Base-by-base conservation (phyloP, 371 early-diverging fungal species). In the Mucor plumbeus region DNA sequence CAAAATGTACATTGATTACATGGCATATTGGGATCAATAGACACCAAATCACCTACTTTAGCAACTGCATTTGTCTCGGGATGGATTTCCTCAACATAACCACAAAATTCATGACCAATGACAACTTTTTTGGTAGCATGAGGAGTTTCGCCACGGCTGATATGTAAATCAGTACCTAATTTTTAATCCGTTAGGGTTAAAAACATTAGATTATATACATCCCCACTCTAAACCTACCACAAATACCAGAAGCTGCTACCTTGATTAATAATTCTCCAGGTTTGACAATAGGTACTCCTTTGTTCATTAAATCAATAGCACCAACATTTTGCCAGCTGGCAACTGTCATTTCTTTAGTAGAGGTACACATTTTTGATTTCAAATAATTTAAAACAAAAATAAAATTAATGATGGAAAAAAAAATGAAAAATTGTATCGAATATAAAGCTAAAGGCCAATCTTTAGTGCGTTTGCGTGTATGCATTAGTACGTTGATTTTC, bases 61-160 rank as follows among this genome's bases (percentile, higher is more conserved):
- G 82, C 70, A 7, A 53, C 19, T 13, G 40, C 48, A 10, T 58
- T 36, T 0, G 82, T 81, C 4, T 77, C 79, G 14, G 78, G 72
- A 53, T 81, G 84, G 54, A 87, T 77, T n/a, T 71, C 73, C 57
- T 81, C 76, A 21, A 87, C 75, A 55, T 74, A 76, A 0, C 87
- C 87, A 17, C 83, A 75, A 62, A 84, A 84, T 72, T 87, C 87
- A 57, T 87, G 87, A 6, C 87, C 87, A 50, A 87, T 81, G 4
- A 82, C 82, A 10, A 84, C 84, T 26, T 84, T 73, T 35, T 69
- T 44, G 15, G 70, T 48, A n/a, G 87, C 87, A 19, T 84, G 83
- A n/a, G 87, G 85, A 1, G 85, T 85, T 59, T 87, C 85, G 34
- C 85, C 87, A 47, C 75, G 75, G 64, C 87, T 84, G 54, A 87